A percentile compares a stretch with the other conserved stretches of the same genome.
Evolutionary conservation across 345 rosid genomes (phyloP).

Genomic region (Xanthoceras sorbifolium): DNA sequence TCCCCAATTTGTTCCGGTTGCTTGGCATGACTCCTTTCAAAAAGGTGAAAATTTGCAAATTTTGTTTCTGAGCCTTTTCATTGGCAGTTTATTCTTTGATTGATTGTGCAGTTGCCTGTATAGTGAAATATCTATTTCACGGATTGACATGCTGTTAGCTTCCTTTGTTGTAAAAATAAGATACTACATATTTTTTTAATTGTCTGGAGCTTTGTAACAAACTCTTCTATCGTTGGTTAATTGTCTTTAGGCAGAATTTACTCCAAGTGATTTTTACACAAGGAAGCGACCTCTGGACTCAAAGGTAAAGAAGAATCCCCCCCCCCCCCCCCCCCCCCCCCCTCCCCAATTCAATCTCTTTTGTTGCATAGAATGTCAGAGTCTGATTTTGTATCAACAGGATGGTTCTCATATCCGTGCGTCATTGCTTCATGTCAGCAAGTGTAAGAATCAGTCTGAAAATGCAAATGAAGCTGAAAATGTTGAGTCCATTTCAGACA

Average conservation of each 20-base stretch:
- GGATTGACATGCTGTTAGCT: neutral
- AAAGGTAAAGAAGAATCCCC: slow-evolving; percentile 45
- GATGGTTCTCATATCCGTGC: slow-evolving; percentile 53
- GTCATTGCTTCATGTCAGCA: slow-evolving; percentile 46
- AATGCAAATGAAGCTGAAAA: slow-evolving; percentile 60
- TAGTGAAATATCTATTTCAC: neutral
- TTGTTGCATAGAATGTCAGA: slow-evolving; percentile 14
- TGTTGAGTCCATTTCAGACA: slow-evolving; percentile 70
- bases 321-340: neutral
- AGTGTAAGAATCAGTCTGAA: slow-evolving; percentile 41
- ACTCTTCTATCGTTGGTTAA: slow-evolving; percentile 24
- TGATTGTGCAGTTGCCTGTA: neutral
- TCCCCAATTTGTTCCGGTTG: slow-evolving; percentile 84
- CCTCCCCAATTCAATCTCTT: neutral
- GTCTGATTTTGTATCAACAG: slow-evolving; percentile 38
- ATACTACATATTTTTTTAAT: neutral
- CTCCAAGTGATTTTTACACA: slow-evolving; percentile 75
- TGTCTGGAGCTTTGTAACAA: slow-evolving; percentile 4
- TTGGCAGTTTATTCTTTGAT: slow-evolving; percentile 1
- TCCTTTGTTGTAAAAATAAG: neutral
- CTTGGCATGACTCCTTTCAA: slow-evolving; percentile 76
- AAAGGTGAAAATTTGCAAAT: slow-evolving; percentile 54
- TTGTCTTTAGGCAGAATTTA: slow-evolving; percentile 69
- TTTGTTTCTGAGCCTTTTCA: slow-evolving; percentile 12
- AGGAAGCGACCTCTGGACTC: slow-evolving; percentile 75